These are phyloP conservation scores for Alternaria brassicae DNA, from an alignment of 2,329 filamentous ascomycete species.

Conservation along the genomic window DNA sequence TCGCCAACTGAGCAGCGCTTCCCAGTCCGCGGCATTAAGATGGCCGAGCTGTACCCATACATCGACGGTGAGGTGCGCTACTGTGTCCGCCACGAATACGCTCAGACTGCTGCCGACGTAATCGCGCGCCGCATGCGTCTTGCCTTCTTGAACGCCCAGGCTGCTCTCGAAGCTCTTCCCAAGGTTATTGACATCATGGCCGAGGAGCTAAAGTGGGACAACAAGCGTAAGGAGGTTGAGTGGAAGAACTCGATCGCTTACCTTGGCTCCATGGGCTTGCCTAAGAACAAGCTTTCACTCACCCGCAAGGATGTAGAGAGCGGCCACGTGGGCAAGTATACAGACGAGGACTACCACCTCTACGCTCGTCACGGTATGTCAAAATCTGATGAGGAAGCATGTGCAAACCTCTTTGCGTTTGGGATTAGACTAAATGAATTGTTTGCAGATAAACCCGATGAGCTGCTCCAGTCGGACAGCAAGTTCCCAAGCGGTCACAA, in stretches of 20 bases:
- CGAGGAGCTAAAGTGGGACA: constrained; percentile 81
- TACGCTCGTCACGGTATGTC: constrained; percentile 60
- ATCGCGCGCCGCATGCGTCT: constrained; percentile 83
- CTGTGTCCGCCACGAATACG: constrained; percentile 86
- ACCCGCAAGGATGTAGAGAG: constrained; percentile 66
- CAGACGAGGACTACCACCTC: constrained; percentile 58
- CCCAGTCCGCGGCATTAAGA: constrained; percentile 81
- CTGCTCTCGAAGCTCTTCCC: constrained; percentile 84
- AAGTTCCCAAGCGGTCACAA: constrained; percentile 55
- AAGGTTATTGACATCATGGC: constrained; percentile 88
- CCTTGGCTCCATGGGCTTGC: constrained; percentile 68
- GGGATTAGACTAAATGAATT: constrained; percentile 33
- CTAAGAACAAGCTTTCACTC: constrained; percentile 62
- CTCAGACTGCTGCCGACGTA: constrained; percentile 88
- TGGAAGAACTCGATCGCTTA: constrained; percentile 74
- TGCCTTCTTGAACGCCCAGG: constrained; percentile 91
- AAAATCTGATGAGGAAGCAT: constrained; percentile 17
- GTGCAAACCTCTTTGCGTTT: constrained; percentile 31
- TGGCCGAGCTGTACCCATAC: constrained; percentile 84
- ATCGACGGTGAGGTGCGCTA: constrained; percentile 92
- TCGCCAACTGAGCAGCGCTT: constrained; percentile 78
- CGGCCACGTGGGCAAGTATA: constrained; percentile 54
- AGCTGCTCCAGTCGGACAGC: constrained; percentile 60
- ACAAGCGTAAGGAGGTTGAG: constrained; percentile 74
- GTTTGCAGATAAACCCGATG: constrained; percentile 60